Base-by-base conservation (phyloP, 78 protist species). In the Speleostelium caveatum region DNA sequence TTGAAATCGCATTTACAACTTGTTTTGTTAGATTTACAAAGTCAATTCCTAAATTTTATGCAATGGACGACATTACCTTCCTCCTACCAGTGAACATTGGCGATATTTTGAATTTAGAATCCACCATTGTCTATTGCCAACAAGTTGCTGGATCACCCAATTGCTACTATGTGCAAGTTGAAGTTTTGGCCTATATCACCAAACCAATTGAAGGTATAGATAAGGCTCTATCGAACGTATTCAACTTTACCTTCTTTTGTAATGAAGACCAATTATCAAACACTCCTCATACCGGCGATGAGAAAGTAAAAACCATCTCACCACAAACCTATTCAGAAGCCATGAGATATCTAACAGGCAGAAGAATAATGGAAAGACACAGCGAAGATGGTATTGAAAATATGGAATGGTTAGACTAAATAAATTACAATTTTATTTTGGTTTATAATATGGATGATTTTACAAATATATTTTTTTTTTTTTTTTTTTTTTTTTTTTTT, bases 321-420 rank as follows among this genome's bases (percentile, higher is more conserved):
- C 87, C 94, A 30, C 89, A 88, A 72, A 42, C 86, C 0, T 88
- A 88, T 38, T 28, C 76, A 0, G 94, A 88, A 21, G 94, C 94
- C 4, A 88, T 88, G 94, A 24, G 69, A 35, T 75, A 61, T 36
- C 35, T 88, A 19, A 49, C 73, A 45, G 94, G 94, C 1, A 88
- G 68, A 76, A 26, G 94, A 55, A 61, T 88, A 5, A 69, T 75
- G 6, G 86, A 88, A 2, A 69, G 76, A 55, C 86, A 88, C 8
- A 30, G 19, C 7, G 49, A 72, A 72, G 16, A 17, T 51, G 63
- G 51, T 36, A 30, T 28, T 41, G 19, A 28, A 22, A n/a, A n/a
- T n/a, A n/a, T n/a, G n/a, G n/a, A n/a, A n/a, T n/a, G n/a, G n/a
- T n/a, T n/a, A n/a, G n/a, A n/a, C n/a, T n/a, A n/a, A n/a, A n/a